Base-by-base conservation (phyloP, 1,284 basidiomycete species). In the Moesziomyces sp. region DNA sequence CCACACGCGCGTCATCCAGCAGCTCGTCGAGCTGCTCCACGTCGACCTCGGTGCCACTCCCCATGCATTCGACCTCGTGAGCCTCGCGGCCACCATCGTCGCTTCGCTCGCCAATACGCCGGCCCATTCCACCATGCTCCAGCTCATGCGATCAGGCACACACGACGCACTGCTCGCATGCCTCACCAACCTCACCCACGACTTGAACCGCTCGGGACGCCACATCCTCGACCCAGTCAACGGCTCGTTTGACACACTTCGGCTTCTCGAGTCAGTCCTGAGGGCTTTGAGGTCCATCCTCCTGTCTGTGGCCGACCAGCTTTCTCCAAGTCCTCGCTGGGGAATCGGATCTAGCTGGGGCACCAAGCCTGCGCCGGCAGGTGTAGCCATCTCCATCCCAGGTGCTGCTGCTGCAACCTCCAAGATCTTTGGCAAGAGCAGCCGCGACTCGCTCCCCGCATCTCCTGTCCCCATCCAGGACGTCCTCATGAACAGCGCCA, bases 271-370 rank as follows among this genome's bases (percentile, higher is more conserved):
- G 40, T 75, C 76, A 13, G 30, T 64, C 0, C 47, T 82, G 5
- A 54, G 80, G 8, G 76, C 79, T 7, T 62, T 81, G 14, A 69
- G 79, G 10, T 71, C 77, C 35, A 60, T 82, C 16, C 44, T 81
- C 7, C 57, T 77, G 40, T 71, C 80, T 3, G 54, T 82, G n/a
- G 68, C 79, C 0, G 72, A 78, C 33, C 76, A 81, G 40, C 61
- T 82, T 19, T 65, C 76, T 3, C 63, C 77, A 21, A 76, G 74
- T 44, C 68, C 76, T 11, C 61, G 79, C n/a, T 79, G 74, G 72
- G 78, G 79, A 16, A 68, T 77, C 40, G 80, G 80, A n/a, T 67
- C 65, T 1, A 78, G 76, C 28, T 76, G 74, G 56, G 77, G 76
- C 5, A 63, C 64, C n/a, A 73, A 59, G 33, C 56, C 61, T 10